Base-by-base conservation (phyloP, 805 yeast species). In the Suhomyces canberraensis region DNA sequence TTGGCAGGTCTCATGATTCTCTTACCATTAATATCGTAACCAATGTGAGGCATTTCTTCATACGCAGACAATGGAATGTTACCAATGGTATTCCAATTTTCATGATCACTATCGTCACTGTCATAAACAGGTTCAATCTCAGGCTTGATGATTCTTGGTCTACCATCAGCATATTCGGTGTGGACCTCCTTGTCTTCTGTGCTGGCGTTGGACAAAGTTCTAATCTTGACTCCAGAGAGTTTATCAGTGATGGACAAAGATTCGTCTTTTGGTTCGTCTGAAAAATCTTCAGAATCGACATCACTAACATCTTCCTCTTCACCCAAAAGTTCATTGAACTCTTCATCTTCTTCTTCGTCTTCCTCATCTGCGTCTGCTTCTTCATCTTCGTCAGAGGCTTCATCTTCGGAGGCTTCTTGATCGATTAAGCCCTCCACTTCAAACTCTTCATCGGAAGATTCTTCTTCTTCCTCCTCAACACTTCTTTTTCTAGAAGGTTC, bases 1-100 rank as follows among this genome's bases (percentile, higher is more conserved):
- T 87, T 84, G 8, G 98, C 98, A 9, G 99, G 99, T 61, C 99
- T 79, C 98, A 93, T 91, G 56, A 93, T 90, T 56, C 98, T 79
- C 59, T 90, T 91, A 54, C 99, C 98, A 58, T 93, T 93, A 52
- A 93, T 90, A 59, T 88, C 91, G 61, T 93, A 93, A 40, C 98
- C 98, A 42, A 93, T 79, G 58, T 93, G 98, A 1, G 98, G 98
- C 81, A 84, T 84, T 61, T 90, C 95, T 38, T 93, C 98, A 58
- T 93, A 93, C 2, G 96, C 96, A 14, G 91, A 77, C 15, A 93
- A 54, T 34, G 98, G 98, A 40, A 93, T 76, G 56, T 93, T 87
- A 33, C 98, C 98, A 48, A 93, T 86, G 3, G 97, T 88, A 64
- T 93, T 93, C 49, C 65, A 66, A 28, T 72, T 69, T 44, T 87